A percentile compares a stretch with the other conserved stretches of the same genome.
Evolutionary conservation across 768 basidiomycete genomes (phyloP).

Genomic region (Vararia minispora): DNA sequence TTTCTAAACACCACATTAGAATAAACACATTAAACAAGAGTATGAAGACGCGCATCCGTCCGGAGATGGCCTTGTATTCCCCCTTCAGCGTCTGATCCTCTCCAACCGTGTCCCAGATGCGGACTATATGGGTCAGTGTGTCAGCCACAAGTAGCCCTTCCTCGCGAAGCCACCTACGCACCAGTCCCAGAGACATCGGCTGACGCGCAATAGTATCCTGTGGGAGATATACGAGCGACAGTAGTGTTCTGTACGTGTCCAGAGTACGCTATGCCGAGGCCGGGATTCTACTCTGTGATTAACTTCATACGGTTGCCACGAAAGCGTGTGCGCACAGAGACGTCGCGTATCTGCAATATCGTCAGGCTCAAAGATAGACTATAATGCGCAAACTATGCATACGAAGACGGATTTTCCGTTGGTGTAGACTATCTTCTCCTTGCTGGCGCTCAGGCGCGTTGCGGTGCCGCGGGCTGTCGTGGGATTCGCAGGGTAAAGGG

Average conservation of each 20-base stretch:
- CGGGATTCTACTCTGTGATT: conserved; percentile 42
- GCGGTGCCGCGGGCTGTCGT: conserved; percentile 52
- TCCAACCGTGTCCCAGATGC: conserved; percentile 89
- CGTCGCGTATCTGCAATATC: conserved; percentile 12
- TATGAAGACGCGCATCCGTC: conserved; percentile 45
- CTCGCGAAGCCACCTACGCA: conserved; percentile 22
- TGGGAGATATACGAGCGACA: conserved; percentile 85
- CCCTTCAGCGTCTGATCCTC: conserved; percentile 75
- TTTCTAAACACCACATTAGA: conserved; percentile 37
- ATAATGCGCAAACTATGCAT: conserved; percentile 20
- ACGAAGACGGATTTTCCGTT: conserved; percentile 83
- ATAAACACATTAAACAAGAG: background rate
- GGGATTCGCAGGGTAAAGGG: conserved; percentile 60
- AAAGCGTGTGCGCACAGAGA: conserved; percentile 6
- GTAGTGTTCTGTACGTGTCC: conserved; percentile 80
- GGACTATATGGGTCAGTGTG: conserved; percentile 33
- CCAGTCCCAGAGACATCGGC: conserved; percentile 77
- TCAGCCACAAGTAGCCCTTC: background rate
- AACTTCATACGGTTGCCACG: background rate
- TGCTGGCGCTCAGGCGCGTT: conserved; percentile 62
- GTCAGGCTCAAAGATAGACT: background rate
- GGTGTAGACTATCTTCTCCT: conserved; percentile 77
- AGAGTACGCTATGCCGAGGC: conserved; percentile 51
- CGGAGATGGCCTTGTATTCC: conserved; percentile 67
- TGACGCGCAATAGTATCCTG: conserved; percentile 92